A percentile compares a stretch with the other conserved stretches of the same genome.
Evolutionary conservation across 1,139 yeast species (phyloP).

Genomic region (Yamadazyma pseudoaaseri): DNA sequence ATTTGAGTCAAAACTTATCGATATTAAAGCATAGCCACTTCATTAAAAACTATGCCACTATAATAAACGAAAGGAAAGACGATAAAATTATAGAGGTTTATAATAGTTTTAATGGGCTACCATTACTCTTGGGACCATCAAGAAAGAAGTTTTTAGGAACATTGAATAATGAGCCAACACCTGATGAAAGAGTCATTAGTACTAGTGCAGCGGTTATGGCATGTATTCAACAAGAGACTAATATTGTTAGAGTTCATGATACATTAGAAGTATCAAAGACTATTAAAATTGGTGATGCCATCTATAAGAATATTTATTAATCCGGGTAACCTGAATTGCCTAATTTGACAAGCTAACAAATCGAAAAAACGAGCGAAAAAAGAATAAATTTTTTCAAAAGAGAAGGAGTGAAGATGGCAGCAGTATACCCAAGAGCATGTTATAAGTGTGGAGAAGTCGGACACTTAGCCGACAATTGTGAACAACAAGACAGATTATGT

Average conservation of each 20-base stretch:
- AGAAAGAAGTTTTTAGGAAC: constrained; percentile 84
- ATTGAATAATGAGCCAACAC: constrained; percentile 48
- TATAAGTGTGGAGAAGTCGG: constrained; percentile 93
- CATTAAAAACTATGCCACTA: constrained; percentile 52
- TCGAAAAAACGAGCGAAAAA: constrained; percentile 3
- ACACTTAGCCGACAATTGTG: constrained; percentile 86
- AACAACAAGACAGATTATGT: constrained; percentile 80
- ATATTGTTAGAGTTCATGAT: constrained; percentile 89
- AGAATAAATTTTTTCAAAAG: constrained; percentile 8
- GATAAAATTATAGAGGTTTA: constrained; percentile 24
- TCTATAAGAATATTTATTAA: constrained; percentile 42
- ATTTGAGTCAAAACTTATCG: constrained; percentile 61
- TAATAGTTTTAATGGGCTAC: constrained; percentile 49
- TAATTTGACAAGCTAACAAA: neutral
- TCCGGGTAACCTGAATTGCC: constrained; percentile 2
- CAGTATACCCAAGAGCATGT: constrained; percentile 80
- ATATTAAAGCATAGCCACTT: constrained; percentile 57
- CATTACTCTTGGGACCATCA: constrained; percentile 82
- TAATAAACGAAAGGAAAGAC: constrained; percentile 22
- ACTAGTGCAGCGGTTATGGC: constrained; percentile 79
- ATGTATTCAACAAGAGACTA: constrained; percentile 70
- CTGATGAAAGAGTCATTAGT: constrained; percentile 66
- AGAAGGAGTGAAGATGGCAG: constrained; percentile 40
- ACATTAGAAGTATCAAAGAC: constrained; percentile 66
- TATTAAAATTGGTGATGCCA: constrained; percentile 71